Evolutionary conservation across 805 yeast species (phyloP), one percentile per base, ranked within the genome.

Genomic region (Ogataea methylovora): DNA sequence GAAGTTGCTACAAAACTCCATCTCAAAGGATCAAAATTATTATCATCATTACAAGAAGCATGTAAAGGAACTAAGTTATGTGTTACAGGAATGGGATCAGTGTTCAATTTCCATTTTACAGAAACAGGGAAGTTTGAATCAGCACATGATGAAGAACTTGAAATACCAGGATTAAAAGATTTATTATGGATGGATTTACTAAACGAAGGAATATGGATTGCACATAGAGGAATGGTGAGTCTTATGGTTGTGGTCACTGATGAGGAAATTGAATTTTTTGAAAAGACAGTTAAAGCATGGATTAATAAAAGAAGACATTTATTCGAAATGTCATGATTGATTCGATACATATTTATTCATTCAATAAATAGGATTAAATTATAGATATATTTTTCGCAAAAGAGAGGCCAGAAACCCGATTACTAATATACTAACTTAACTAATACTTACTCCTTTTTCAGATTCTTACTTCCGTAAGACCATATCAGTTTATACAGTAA

Each of bases 161-260:
- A 30, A 12, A 27, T 27, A 13, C 14, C 13, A 10, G 42, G 24
- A 12, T 26, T 41, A 32, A 31, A 32, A 14, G 19, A 16, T 8
- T 33, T 41, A 29, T 36, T 41, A 16, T 41, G 44, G 44, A 24
- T 41, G 28, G 42, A 39, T 15, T 31, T 41, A 35, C 14, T 41
- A 10, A 23, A 19, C n/a, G 36, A 27, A 24, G 44, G 44, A 6
- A 36, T 8, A 24, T 41, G 44, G 44, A 24, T 38, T 2, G 40
- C 42, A 14, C 18, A 33, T 23, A 32, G 44, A 27, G 44, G 44
- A 9, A 41, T 41, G 44, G 18, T 41, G 15, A 29, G 32, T 14
- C 29, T 41, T 32, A 35, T 24, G 18, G 40, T 38, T 4, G 33
- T 29, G 3, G 8, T 36, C 9, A 30, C 36, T 7, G 37, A 38